Evolutionary conservation across 768 basidiomycete species (phyloP).

Genomic region (Leccinum boreale): DNA sequence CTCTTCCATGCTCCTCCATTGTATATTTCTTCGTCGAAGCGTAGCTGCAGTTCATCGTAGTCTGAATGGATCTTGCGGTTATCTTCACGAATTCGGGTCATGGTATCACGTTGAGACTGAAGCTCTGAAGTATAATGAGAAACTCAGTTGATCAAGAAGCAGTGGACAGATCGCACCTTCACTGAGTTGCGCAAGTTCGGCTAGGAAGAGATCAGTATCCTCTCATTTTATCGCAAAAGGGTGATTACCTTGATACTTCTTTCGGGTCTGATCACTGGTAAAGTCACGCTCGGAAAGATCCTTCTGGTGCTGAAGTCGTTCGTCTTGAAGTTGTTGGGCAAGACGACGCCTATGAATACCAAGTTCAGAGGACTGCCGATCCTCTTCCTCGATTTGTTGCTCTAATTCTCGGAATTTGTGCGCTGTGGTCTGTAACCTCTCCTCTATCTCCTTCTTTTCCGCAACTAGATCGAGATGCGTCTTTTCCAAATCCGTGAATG

Average conservation of each 20-base stretch:
- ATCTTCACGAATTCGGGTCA: slow-evolving; percentile 76
- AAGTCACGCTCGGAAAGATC: slow-evolving; percentile 81
- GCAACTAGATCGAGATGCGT: slow-evolving; percentile 46
- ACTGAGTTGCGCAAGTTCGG: slow-evolving; percentile 73
- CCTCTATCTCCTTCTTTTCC: slow-evolving; percentile 52
- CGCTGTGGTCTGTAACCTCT: slow-evolving; percentile 48
- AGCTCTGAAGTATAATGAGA: slow-evolving; percentile 47
- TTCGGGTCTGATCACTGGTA: slow-evolving; percentile 72
- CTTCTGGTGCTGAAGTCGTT: slow-evolving; percentile 73
- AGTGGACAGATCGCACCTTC: slow-evolving; percentile 49
- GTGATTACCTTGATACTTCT: slow-evolving; percentile 75
- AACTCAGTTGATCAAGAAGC: background rate
- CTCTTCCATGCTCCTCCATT: slow-evolving; percentile 81
- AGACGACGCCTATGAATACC: slow-evolving; percentile 62
- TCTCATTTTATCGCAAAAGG: background rate
- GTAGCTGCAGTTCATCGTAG: slow-evolving; percentile 69
- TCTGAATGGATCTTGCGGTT: slow-evolving; percentile 76
- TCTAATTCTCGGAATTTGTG: slow-evolving; percentile 57
- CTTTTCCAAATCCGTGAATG: slow-evolving; percentile 61
- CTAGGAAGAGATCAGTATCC: slow-evolving; percentile 34
- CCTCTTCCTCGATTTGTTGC: slow-evolving; percentile 61
- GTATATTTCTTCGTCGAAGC: slow-evolving; percentile 75
- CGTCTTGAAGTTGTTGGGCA: slow-evolving; percentile 75
- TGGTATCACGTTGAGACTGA: slow-evolving; percentile 71
- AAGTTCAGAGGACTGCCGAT: slow-evolving; percentile 63